Evolutionary conservation across 2,329 filamentous ascomycete genomes (phyloP).

Genomic region (Microsporum canis): DNA sequence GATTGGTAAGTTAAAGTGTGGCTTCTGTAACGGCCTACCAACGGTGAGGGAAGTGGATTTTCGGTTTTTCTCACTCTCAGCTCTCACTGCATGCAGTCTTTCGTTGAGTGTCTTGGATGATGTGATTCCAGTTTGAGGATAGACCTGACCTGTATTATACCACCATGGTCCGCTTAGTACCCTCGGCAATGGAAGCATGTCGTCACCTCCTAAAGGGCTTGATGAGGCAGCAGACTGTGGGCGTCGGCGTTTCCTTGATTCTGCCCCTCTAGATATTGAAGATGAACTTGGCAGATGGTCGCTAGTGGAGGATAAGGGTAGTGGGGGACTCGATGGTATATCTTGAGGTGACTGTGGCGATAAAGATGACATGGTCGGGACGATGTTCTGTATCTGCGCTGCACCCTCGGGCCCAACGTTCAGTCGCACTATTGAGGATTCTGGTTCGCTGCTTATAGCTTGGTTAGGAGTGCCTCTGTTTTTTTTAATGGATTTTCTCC

Average conservation of each 20-base stretch:
- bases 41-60: not conserved
- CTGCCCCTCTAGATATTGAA: not conserved
- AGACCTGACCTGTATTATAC: constrained; percentile 7
- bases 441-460: not conserved
- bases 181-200: constrained; percentile 10
- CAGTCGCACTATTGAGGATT: constrained; percentile 15
- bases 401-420: constrained; percentile 17
- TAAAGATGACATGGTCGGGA: not conserved
- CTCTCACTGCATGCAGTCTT: constrained; percentile 12
- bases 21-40: not conserved
- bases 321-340: not conserved
- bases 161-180: constrained; percentile 14
- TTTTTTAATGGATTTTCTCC: constrained; percentile 4
- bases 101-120: constrained; percentile 12
- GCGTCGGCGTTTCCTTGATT: not conserved
- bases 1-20: not conserved
- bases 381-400: constrained; percentile 15
- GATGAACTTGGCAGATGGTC: not conserved
- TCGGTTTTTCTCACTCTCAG: constrained; percentile 9
- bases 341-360: not conserved
- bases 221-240: not conserved
- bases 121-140: not conserved
- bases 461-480: not conserved
- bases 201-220: not conserved
- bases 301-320: not conserved